Evolutionary conservation across 345 rosid species (phyloP), one percentile per base, ranked within the genome.

Genomic region (Salix suchowensis): DNA sequence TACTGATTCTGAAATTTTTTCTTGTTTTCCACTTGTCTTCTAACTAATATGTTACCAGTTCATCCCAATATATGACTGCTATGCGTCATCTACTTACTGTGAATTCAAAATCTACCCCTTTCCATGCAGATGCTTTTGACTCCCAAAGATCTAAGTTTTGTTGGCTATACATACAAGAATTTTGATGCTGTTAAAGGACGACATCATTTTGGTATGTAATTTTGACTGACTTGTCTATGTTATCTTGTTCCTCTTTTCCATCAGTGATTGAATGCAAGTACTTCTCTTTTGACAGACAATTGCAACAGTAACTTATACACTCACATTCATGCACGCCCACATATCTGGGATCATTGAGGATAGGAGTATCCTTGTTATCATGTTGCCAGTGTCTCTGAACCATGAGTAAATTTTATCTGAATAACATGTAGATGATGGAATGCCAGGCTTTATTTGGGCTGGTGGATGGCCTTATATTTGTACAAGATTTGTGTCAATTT

Each of bases 141-240:
- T 69, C 91, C 97, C 64, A 91, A 94, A 85, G 97, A 94, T 90
- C 81, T 94, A 79, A 94, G 88, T 87, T 94, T 94, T 76, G 98
- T 94, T 83, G 97, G 98, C 80, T 94, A 94, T 72, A 94, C 98
- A 26, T 94, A 89, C 93, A 94, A 92, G 90, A 94, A 94, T 85
- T 94, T 94, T 72, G 98, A 92, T 71, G 98, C 97, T 55, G 94
- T 94, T 73, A 92, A 94, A 86, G 98, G 90, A 70, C 87, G 77
- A 46, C 91, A 81, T 48, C 68, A 92, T 70, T 84, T 82, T 54
- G 94, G 98, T 94, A 91, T 74, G 88, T 75, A 37, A 55, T 60
- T 60, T 67, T 73, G 28, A 54, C n/a, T 14, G 9, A 36, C 39
- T 18, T 32, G 18, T 3, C 37, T 7, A 40, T 40, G 44, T 18